Evolutionary conservation across 2,329 filamentous ascomycete species (phyloP).

Genomic region (Trichoderma brevicompactum): DNA sequence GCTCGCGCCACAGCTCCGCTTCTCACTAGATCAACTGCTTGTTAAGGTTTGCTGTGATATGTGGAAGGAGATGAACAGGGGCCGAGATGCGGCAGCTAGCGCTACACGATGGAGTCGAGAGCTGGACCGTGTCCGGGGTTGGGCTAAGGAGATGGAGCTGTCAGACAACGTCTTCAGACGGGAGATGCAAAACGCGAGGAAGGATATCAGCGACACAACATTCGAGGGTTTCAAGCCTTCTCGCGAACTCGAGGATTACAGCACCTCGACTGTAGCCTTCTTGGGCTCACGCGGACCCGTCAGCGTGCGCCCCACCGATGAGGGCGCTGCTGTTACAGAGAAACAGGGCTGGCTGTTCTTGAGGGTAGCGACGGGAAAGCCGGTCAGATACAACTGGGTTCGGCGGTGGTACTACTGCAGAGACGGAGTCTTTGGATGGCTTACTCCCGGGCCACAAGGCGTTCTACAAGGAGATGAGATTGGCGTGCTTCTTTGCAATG

Average conservation of each 20-base stretch:
- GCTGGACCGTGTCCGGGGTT: constrained; percentile 89
- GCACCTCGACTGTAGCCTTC: constrained; percentile 85
- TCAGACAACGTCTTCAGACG: constrained; percentile 82
- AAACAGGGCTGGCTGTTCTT: constrained; percentile 96
- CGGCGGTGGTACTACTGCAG: constrained; percentile 95
- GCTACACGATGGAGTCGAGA: constrained; percentile 74
- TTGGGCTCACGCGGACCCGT: constrained; percentile 73
- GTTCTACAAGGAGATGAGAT: constrained; percentile 97
- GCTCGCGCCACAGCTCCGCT: constrained; percentile 81
- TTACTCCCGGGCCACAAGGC: constrained; percentile 80
- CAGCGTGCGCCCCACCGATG: constrained; percentile 59
- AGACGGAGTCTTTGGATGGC: constrained; percentile 93
- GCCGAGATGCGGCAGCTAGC: constrained; percentile 66
- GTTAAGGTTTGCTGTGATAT: constrained; percentile 84
- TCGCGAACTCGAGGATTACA: constrained; percentile 91
- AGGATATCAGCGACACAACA: constrained; percentile 79
- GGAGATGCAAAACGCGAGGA: constrained; percentile 77
- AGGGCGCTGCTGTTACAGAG: constrained; percentile 62
- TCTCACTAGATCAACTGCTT: constrained; percentile 81
- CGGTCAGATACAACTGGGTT: constrained; percentile 86
- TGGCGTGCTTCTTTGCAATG: constrained; percentile 89
- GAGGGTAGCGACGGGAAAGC: constrained; percentile 81
- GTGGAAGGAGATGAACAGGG: constrained; percentile 81
- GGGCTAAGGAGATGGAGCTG: constrained; percentile 92
- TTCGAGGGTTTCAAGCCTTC: constrained; percentile 76